phyloP scores from a whole-genome alignment of 176 grass and related monocot species.

The Eragrostis nindensis region DNA sequence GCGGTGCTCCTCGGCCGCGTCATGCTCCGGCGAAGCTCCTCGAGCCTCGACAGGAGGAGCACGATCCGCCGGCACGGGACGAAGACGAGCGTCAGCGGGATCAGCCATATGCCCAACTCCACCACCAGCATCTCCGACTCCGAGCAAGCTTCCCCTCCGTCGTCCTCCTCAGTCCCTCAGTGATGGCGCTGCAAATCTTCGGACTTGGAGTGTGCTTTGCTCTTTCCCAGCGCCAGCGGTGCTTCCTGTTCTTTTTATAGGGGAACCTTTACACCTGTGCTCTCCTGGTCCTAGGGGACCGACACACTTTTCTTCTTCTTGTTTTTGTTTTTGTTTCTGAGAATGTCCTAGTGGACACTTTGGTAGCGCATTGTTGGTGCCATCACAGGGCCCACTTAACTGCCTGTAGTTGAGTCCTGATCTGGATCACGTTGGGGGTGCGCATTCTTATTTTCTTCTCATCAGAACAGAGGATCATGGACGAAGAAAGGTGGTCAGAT shows the following conservation, averaged over 20 bases:
- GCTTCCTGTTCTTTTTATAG: slow-evolving; percentile 10
- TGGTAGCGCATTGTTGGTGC: background rate
- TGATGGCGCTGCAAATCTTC: background rate
- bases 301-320: too few species aligned
- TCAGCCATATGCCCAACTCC: slow-evolving; percentile 70
- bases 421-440: background rate
- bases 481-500: background rate
- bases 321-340: background rate
- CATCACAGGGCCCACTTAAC: background rate
- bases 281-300: background rate
- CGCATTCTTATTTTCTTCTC: background rate
- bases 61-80: slow-evolving; percentile 69
- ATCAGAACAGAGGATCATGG: background rate
- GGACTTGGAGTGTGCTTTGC: slow-evolving; percentile 23
- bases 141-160: background rate
- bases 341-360: background rate
- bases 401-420: background rate
- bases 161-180: background rate
- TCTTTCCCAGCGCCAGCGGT: background rate
- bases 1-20: slow-evolving; percentile 30
- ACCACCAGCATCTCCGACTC: slow-evolving; percentile 53
- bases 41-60: slow-evolving; percentile 60
- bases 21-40: slow-evolving; percentile 55
- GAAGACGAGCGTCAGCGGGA: slow-evolving; percentile 78
- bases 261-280: background rate